Conservation (phyloP, 2,329 filamentous ascomycete species). For the Epichloe baconii region DNA sequence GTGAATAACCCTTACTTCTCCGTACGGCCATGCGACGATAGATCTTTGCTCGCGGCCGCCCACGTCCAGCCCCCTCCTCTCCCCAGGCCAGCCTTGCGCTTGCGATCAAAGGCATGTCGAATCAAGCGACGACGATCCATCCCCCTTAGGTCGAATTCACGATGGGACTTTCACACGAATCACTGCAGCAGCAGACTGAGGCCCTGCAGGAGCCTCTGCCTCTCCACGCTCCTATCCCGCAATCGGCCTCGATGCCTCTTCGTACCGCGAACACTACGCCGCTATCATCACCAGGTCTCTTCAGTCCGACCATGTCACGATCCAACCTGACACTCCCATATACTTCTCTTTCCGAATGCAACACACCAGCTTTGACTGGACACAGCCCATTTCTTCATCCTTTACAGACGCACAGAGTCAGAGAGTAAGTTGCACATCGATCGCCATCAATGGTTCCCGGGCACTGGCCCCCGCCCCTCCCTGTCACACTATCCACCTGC, state of each 20-base stretch:
- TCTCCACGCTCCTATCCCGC: conserved; percentile 20
- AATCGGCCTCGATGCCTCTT: conserved; percentile 27
- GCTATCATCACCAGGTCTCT: conserved; percentile 47
- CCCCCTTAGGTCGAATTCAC: conserved; percentile 2
- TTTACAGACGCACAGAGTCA: conserved; percentile 57
- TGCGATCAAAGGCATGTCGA: conserved; percentile 8
- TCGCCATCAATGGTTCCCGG: neutral
- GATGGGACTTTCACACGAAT: conserved; percentile 8
- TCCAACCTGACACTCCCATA: conserved; percentile 23
- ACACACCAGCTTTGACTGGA: conserved; percentile 34
- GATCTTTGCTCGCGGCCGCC: conserved; percentile 5
- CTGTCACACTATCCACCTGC: neutral
- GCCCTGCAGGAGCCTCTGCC: conserved; percentile 9
- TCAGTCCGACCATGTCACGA: conserved; percentile 37
- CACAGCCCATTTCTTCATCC: conserved; percentile 56
- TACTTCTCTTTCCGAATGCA: conserved; percentile 38
- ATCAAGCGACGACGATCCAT: conserved; percentile 3
- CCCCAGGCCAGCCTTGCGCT: conserved; percentile 4
- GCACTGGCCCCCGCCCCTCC: neutral
- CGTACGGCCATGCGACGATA: conserved; percentile 8
- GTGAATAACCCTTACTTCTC: neutral
- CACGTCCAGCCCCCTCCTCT: neutral
- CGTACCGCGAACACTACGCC: conserved; percentile 44
- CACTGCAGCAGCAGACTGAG: conserved; percentile 3
- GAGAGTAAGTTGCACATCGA: conserved; percentile 48